Evolutionary conservation across 2,329 filamentous ascomycete genomes (phyloP).

Genomic region (Exserohilum turcica): DNA sequence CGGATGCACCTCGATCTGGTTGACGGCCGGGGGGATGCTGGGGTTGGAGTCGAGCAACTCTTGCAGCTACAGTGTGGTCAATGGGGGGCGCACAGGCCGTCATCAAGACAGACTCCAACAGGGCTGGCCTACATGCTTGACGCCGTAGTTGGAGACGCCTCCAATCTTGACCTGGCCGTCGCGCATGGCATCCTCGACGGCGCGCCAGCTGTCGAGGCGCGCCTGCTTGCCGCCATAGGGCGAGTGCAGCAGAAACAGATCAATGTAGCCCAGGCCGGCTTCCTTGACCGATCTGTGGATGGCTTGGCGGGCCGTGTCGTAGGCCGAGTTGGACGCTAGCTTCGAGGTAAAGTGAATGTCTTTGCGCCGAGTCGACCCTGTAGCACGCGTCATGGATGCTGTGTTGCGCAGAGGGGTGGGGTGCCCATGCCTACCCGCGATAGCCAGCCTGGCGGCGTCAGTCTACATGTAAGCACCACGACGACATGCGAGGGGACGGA

Average conservation of each 20-base stretch:
- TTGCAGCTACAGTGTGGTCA: constrained; percentile 58
- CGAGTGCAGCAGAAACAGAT: constrained; percentile 78
- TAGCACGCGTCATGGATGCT: constrained; percentile 23
- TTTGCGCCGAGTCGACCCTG: constrained; percentile 65
- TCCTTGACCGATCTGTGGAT: constrained; percentile 69
- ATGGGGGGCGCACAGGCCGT: too few species aligned
- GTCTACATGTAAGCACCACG: constrained; percentile 4
- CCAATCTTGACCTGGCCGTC: constrained; percentile 72
- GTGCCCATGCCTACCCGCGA: constrained; percentile 44
- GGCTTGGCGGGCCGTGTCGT: constrained; percentile 68
- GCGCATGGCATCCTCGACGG: constrained; percentile 74
- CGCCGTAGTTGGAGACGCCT: constrained; percentile 79
- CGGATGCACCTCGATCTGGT: constrained; percentile 80
- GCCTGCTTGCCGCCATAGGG: constrained; percentile 75
- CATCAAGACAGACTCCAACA: constrained; percentile 23
- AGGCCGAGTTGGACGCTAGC: constrained; percentile 69
- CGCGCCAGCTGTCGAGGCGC: constrained; percentile 74
- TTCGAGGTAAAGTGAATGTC: constrained; percentile 84
- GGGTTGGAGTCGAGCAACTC: constrained; percentile 70
- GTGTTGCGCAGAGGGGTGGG: constrained; percentile 17
- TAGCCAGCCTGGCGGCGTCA: constrained; percentile 51
- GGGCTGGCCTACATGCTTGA: constrained; percentile 66
- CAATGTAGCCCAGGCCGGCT: constrained; percentile 74
- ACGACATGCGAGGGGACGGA: not conserved
- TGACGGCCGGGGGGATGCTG: constrained; percentile 69